Evolutionary conservation across 768 basidiomycete genomes (phyloP), one percentile per base, ranked within the genome.

Genomic region (Hypholoma sublateritium): DNA sequence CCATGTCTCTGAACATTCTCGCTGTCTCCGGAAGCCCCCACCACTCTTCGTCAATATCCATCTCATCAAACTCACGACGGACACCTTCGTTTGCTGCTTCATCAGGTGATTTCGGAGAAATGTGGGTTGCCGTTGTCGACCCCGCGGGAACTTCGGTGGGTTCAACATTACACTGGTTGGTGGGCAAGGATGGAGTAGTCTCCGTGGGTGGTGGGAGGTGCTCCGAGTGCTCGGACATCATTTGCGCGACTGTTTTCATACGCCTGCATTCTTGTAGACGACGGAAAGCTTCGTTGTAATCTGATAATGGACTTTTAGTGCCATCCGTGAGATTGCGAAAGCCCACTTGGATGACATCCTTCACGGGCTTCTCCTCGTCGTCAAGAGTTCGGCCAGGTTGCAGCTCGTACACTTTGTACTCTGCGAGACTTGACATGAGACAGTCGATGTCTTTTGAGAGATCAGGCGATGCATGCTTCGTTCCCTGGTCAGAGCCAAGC

Each of bases 351-450:
- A 39, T 11, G 12, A 39, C 37, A 39, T 39, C 37, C 4, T 39
- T 39, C 12, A 57, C 65, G 12, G 57, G 56, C 1, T 9, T 17
- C 14, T 66, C 62, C 17, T 67, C 61, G 5, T 59, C 52, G 21
- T 65, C 50, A 0, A 67, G 55, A 5, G 34, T 41, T n/a, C 68
- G 48, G 0, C 68, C 67, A 14, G 42, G 25, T 14, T 59, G 32
- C 1, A 59, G 14, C 3, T 13, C 13, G 43, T 70, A 68, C 0
- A 70, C 68, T 3, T 63, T 46, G 35, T 68, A 57, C 22, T 68
- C 65, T 1, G 53, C 16, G 0, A 70, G 62, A 34, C 65, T 67
- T 1, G 58, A 35, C 67, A 70, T 69, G 3, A 70, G 58, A 0
- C 12, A 43, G 1, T 22, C 17, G 12, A 70, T 67, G 46, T 70